A percentile compares a stretch with the other conserved stretches of the same genome.
Conservation (phyloP, 306 rosid species). For the Delonix regia region DNA sequence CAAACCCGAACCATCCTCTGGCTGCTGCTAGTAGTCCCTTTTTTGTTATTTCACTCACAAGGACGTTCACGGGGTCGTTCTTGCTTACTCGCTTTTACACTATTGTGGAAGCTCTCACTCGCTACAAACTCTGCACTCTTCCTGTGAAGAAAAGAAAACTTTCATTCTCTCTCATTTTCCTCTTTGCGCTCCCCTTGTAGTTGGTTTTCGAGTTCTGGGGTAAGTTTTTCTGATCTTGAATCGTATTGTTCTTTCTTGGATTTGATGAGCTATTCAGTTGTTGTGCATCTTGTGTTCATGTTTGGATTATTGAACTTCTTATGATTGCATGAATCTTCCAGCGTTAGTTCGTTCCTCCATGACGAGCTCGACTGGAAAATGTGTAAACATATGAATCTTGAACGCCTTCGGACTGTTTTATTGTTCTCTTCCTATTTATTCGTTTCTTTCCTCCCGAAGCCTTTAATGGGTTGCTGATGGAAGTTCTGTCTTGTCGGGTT, state of each 20-base stretch:
- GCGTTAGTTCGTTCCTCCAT: not conserved
- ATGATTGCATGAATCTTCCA: not conserved
- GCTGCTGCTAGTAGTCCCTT: not conserved
- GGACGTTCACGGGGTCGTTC: not conserved
- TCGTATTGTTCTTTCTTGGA: not conserved
- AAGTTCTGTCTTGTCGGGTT: not conserved
- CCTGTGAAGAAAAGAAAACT: not conserved
- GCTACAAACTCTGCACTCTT: not conserved
- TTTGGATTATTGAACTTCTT: not conserved
- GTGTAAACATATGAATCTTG: not conserved
- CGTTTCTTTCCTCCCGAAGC: not conserved
- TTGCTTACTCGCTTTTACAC: not conserved
- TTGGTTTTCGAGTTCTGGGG: not conserved
- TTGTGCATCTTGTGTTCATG: not conserved
- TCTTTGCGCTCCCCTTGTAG: not conserved
- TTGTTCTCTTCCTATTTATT: not conserved
- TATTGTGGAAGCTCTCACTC: not conserved
- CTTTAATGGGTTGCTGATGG: not conserved
- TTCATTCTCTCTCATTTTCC: not conserved
- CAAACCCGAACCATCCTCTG: not conserved
- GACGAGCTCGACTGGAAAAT: not conserved
- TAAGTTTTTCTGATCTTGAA: conserved; percentile 24
- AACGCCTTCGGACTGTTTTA: conserved; percentile 1
- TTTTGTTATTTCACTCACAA: not conserved
- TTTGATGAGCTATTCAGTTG: not conserved